Evolutionary conservation across 2,329 filamentous ascomycete genomes (phyloP).

Genomic region (Trichoderma koningii): DNA sequence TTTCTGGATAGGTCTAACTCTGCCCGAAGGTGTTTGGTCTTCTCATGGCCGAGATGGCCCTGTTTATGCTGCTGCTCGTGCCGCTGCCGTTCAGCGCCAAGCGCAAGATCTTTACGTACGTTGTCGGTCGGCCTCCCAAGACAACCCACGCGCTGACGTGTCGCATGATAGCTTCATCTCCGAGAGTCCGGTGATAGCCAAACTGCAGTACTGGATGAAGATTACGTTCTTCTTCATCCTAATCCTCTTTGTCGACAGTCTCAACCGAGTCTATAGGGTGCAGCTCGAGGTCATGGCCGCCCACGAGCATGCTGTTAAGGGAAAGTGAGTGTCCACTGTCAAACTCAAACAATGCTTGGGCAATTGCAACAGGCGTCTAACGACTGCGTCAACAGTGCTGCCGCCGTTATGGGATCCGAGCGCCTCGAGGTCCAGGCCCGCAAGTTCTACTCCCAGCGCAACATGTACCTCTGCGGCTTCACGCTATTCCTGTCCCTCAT

Average conservation of each 20-base stretch:
- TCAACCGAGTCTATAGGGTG: conserved; percentile 93
- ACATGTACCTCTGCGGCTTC: conserved; percentile 99
- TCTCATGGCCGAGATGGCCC: conserved; percentile 77
- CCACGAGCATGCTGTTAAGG: conserved; percentile 55
- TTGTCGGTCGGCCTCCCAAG: conserved; percentile 32
- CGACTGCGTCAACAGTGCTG: conserved; percentile 37
- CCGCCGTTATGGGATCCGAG: conserved; percentile 82
- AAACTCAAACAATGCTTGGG: not conserved
- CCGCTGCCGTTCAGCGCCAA: conserved; percentile 86
- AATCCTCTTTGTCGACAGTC: conserved; percentile 96
- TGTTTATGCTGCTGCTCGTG: conserved; percentile 79
- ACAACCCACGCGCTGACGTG: not conserved
- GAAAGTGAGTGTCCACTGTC: conserved; percentile 47
- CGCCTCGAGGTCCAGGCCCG: conserved; percentile 98
- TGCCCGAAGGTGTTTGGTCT: conserved; percentile 76
- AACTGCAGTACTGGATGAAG: conserved; percentile 96
- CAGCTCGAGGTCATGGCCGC: conserved; percentile 82
- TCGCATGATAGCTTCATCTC: conserved; percentile 77
- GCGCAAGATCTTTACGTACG: conserved; percentile 77
- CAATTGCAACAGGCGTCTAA: conserved; percentile 30
- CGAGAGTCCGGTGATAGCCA: conserved; percentile 79
- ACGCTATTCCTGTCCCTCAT: conserved; percentile 98
- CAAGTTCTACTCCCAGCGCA: conserved; percentile 99
- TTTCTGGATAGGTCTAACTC: conserved; percentile 30
- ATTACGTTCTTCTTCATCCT: conserved; percentile 99